Base-by-base conservation (phyloP, 2,329 filamentous ascomycete genomes). In the Xylaria sp. region DNA sequence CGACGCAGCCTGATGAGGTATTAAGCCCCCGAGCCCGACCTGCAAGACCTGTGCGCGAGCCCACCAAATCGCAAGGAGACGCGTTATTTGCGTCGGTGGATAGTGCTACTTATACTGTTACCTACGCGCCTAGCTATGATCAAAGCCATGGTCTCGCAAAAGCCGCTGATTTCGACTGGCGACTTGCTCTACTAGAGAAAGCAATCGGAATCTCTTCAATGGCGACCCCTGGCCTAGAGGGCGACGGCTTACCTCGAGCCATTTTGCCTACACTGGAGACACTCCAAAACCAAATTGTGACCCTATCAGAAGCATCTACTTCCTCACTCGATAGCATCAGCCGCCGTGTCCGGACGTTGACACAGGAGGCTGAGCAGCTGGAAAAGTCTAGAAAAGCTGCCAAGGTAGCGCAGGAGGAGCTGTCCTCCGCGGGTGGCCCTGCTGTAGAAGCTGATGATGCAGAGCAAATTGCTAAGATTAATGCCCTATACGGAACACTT, bases 401-500 rank as follows among this genome's bases (percentile, higher is more conserved):
- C 47, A 91, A 88, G 75, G 82, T 82, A 47, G 84, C 89, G 0
- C 85, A 90, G 69, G 90, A 91, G 64, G 86, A 87, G 32, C 81
- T 90, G 25, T 83, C 84, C 10, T 79, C 82, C 5, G 80, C 83
- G 35, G 83, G 84, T 21, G 82, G 78, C 9, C 78, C 82, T 3
- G 74, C 81, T 1, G 76, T 82, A 4, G 82, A 84, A 23, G 75
- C 76, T 9, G 82, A 87, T 65, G 84, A 91, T 71, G 82, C 86
- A 9, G 93, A 97, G 74, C 92, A 97, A 75, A 87, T 90, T 48
- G 87, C 92, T 62, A 97, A 97, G 79, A 92, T 99, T 78, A 96
- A 97, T 72, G 93, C 94, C 1, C 87, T 99, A 5, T 98, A 98
- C 80, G 92, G 92, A 1, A 93, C 93, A 2, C 84, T 99, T 18